Conservation (phyloP, 106 monocot species). For the Allium fistulosum region DNA sequence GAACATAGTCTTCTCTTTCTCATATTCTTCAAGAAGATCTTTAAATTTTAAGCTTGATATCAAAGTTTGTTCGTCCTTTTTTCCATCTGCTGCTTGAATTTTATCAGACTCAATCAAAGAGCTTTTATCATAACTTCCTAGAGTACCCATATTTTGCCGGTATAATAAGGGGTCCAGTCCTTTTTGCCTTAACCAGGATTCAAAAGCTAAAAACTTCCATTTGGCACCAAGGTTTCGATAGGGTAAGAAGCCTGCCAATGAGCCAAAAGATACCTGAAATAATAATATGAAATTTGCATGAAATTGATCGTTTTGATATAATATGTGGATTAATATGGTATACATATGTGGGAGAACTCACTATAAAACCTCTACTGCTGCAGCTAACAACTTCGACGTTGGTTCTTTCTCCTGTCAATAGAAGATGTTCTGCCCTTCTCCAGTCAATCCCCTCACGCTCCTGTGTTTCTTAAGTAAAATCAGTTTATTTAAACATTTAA, state of each 20-base stretch:
- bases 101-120: constrained; percentile 14
- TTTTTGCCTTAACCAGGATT: constrained; percentile 87
- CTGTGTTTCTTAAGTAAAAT: constrained; percentile 20
- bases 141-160: constrained; percentile 55
- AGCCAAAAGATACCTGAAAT: constrained; percentile 82
- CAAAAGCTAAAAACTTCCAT: constrained; percentile 95
- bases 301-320: too few species aligned
- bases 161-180: constrained; percentile 67
- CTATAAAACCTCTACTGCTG: constrained; percentile 81
- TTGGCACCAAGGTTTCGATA: constrained; percentile 79
- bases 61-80: constrained; percentile 15
- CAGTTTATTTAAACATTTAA: neutral
- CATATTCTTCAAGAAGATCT: constrained; percentile 63
- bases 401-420: constrained; percentile 51
- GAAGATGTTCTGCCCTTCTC: constrained; percentile 39
- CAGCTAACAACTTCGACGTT: constrained; percentile 88
- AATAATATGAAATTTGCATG: constrained; percentile 1
- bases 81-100: constrained; percentile 11
- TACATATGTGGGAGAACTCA: constrained; percentile 24
- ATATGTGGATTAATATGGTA: too few species aligned
- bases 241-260: constrained; percentile 83
- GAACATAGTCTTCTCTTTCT: constrained; percentile 73
- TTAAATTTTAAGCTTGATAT: constrained; percentile 51
- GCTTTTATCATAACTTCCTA: constrained; percentile 44
- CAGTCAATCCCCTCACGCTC: constrained; percentile 48